These are phyloP conservation scores for Agrostemma githago DNA, from an alignment of 148 eudicot genomes.

Conservation along the genomic window DNA sequence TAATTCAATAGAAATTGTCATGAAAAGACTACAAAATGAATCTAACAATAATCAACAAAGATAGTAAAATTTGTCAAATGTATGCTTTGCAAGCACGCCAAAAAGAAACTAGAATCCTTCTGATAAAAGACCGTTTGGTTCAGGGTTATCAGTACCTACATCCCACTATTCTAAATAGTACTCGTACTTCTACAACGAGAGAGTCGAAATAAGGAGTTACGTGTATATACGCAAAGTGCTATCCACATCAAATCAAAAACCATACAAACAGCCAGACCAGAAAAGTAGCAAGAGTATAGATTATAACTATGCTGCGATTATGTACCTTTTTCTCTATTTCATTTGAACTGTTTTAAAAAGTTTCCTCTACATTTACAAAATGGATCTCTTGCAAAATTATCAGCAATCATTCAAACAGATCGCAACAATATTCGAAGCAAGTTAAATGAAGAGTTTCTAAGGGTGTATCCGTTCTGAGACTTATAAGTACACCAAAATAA, in stretches of 20 bases:
- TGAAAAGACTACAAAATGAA: neutral
- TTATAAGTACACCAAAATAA: neutral
- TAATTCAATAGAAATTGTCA: constrained; percentile 15
- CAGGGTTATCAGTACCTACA: neutral
- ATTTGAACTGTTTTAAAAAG: neutral
- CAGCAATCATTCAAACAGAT: neutral
- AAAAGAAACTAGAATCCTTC: constrained; percentile 1
- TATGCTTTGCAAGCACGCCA: neutral
- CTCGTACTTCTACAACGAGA: neutral
- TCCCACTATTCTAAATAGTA: constrained; percentile 4
- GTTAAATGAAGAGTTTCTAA: constrained; percentile 4
- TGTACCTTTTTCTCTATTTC: neutral
- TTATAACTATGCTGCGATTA: constrained; percentile 8
- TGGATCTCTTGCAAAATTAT: constrained; percentile 2
- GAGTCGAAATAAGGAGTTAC: neutral
- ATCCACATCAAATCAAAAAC: neutral
- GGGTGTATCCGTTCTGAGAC: neutral
- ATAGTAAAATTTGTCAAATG: neutral
- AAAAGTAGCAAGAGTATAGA: neutral
- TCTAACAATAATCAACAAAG: neutral
- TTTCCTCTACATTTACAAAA: neutral
- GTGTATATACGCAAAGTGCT: neutral
- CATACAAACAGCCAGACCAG: neutral
- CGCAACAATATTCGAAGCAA: neutral
- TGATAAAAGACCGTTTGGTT: neutral